Percentiles rank a stretch among this genome's conserved stretches.
Evolutionary conservation across 441 rosid species (phyloP).

Genomic region (Dalechampia spathulata): DNA sequence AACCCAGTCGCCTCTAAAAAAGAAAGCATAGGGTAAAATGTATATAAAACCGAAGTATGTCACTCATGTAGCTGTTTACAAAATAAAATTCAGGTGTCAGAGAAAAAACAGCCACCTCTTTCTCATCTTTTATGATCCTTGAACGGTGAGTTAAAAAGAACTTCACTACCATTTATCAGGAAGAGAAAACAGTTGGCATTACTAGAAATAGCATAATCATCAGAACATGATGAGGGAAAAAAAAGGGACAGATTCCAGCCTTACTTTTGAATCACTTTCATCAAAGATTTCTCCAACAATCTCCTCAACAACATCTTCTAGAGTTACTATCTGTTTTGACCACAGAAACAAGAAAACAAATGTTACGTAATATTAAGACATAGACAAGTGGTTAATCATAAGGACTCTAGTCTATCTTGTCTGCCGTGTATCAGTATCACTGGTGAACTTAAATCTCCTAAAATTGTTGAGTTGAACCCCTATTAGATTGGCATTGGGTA

Average conservation of each 20-base stretch:
- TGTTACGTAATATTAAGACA: neutral
- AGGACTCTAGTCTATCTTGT: neutral
- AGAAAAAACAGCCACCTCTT: neutral
- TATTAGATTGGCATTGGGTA: neutral
- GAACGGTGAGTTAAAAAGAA: too few species aligned
- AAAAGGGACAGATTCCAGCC: neutral
- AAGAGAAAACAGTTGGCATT: neutral
- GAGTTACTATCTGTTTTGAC: constrained; percentile 72
- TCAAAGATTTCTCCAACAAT: constrained; percentile 99
- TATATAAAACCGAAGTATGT: too few species aligned
- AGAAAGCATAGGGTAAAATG: neutral
- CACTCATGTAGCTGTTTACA: neutral
- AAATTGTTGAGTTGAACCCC: neutral
- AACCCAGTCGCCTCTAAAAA: neutral
- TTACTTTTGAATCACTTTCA: constrained; percentile 97
- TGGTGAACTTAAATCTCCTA: neutral
- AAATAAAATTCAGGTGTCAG: neutral
- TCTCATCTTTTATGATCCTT: neutral
- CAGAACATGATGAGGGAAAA: neutral
- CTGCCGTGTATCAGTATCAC: neutral
- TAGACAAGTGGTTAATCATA: neutral
- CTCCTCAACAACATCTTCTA: constrained; percentile 98
- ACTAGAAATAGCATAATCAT: neutral
- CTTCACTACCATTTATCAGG: neutral
- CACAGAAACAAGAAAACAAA: constrained; percentile 5